Percentiles rank a stretch among this genome's conserved stretches.
Conservation (phyloP, 805 yeast genomes). For the Cephaloascus albidus region DNA sequence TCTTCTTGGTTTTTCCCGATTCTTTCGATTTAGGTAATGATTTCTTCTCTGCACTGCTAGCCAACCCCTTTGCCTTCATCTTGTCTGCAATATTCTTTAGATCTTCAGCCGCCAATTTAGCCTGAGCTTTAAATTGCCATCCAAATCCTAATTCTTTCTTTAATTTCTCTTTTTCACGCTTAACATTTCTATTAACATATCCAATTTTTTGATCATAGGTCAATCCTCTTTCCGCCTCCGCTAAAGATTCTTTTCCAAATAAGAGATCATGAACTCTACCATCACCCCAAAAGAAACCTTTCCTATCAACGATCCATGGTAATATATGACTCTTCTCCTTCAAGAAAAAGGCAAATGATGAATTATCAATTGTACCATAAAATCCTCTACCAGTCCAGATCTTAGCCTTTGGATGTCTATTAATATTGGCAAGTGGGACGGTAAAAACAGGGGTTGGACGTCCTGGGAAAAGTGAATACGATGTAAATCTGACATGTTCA, state of each 20-base stretch:
- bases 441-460: slow-evolving; percentile 68
- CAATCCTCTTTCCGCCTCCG: slow-evolving; percentile 64
- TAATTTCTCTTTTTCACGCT: slow-evolving; percentile 39
- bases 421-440: slow-evolving; percentile 46
- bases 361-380: slow-evolving; percentile 72
- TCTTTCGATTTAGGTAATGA: not conserved
- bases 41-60: not conserved
- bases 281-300: slow-evolving; percentile 90
- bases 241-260: slow-evolving; percentile 75
- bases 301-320: slow-evolving; percentile 76
- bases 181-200: slow-evolving; percentile 34
- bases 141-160: slow-evolving; percentile 49
- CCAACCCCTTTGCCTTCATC: not conserved
- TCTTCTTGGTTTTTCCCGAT: not conserved
- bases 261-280: slow-evolving; percentile 75
- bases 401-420: slow-evolving; percentile 51
- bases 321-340: slow-evolving; percentile 45
- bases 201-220: slow-evolving; percentile 52
- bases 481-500: slow-evolving; percentile 53
- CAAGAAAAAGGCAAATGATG: slow-evolving; percentile 65
- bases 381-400: slow-evolving; percentile 85
- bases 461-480: slow-evolving; percentile 72
- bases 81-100: not conserved
- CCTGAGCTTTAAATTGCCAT: slow-evolving; percentile 45
- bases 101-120: slow-evolving; percentile 33